A percentile compares a stretch with the other conserved stretches of the same genome.
phyloP scores from a whole-genome alignment of 1,284 basidiomycete species.

The Leccinum angustisporum region DNA sequence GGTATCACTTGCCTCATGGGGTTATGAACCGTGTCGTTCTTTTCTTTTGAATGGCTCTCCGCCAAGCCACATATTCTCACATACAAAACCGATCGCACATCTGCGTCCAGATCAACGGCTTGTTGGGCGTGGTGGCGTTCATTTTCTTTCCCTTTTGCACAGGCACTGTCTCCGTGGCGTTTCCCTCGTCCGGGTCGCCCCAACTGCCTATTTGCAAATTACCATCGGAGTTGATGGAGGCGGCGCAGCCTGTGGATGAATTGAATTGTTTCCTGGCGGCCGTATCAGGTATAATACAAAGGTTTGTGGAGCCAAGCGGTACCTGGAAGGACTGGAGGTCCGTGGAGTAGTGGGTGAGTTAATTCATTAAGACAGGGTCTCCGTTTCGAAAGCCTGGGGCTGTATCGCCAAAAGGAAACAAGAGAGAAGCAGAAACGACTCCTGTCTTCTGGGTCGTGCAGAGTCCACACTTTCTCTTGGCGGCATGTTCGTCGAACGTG shows the following conservation, averaged over 20 bases:
- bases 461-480: neutral
- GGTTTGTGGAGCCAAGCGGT: neutral
- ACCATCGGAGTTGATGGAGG: slow-evolving; percentile 18
- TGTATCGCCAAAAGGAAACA: slow-evolving; percentile 1
- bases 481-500: slow-evolving; percentile 24
- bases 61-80: neutral
- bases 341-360: slow-evolving; percentile 18
- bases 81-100: slow-evolving; percentile 20
- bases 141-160: neutral
- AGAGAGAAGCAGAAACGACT: neutral
- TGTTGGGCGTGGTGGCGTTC: slow-evolving; percentile 23
- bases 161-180: slow-evolving; percentile 23
- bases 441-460: slow-evolving; percentile 3
- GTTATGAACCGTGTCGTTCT: neutral
- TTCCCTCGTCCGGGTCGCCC: slow-evolving; percentile 22
- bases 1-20: slow-evolving; percentile 21
- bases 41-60: slow-evolving; percentile 7
- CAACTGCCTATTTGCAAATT: slow-evolving; percentile 26
- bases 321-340: slow-evolving; percentile 15
- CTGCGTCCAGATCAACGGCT: slow-evolving; percentile 24
- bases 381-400: slow-evolving; percentile 9
- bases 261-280: slow-evolving; percentile 13
- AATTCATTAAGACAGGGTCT: slow-evolving; percentile 22
- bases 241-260: slow-evolving; percentile 20
- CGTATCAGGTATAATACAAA: neutral